These are phyloP conservation scores for Fusarium sp. DNA, from an alignment of 2,329 filamentous ascomycete species.

Conservation along the genomic window DNA sequence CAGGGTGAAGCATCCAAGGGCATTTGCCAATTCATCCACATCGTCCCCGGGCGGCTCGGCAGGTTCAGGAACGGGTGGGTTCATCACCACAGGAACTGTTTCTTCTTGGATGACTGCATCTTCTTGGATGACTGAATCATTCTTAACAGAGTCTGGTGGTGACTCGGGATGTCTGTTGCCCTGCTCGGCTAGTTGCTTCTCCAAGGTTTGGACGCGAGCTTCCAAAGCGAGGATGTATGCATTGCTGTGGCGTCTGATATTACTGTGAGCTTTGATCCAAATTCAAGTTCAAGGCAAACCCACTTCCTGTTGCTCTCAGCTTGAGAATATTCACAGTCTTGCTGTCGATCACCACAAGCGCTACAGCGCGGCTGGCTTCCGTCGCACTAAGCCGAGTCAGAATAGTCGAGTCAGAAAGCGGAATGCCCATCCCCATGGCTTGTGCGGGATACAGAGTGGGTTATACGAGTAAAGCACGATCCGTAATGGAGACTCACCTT, in stretches of 20 bases:
- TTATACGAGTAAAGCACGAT: neutral
- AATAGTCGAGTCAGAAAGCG: neutral
- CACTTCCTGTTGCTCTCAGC: conserved; percentile 16
- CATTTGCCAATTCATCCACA: conserved; percentile 3
- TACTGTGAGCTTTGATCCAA: rapidly evolving
- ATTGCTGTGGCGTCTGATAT: conserved; percentile 1
- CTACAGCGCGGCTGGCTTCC: conserved; percentile 11
- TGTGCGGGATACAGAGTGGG: neutral
- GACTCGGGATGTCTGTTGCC: neutral
- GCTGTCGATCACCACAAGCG: conserved; percentile 6
- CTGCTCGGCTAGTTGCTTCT: neutral
- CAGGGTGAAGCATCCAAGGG: conserved; percentile 4
- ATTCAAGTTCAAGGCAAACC: rapidly evolving
- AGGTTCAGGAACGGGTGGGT: neutral
- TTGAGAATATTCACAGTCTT: conserved; percentile 11
- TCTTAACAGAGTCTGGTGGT: neutral
- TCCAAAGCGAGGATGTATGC: conserved; percentile 14
- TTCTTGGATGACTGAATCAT: neutral
- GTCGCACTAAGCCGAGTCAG: neutral
- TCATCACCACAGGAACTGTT: no score
- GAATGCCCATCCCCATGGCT: no score
- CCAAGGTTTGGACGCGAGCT: neutral
- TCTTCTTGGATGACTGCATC: neutral
- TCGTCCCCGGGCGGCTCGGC: neutral
- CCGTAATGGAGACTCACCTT: neutral